Percentiles rank a stretch among this genome's conserved stretches.
These are phyloP conservation scores for Haberlea rhodopensis DNA, from an alignment of 257 asterid genomes.

Conservation along the genomic window DNA sequence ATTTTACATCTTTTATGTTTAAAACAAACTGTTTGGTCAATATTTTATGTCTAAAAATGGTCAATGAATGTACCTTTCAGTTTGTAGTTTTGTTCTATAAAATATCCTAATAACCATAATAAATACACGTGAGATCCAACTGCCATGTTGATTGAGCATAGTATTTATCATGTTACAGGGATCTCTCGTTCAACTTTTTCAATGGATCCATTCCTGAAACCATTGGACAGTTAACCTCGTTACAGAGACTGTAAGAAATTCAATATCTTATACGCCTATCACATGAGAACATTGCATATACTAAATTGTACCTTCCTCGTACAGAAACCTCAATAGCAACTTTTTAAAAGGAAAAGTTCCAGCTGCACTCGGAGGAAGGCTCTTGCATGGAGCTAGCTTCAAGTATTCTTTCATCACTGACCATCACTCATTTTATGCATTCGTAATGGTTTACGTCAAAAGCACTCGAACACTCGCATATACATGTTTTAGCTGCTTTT, in stretches of 20 bases:
- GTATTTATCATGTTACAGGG: slow-evolving; percentile 47
- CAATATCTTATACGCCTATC: slow-evolving; percentile 9
- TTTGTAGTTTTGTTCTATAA: neutral
- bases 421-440: slow-evolving; percentile 1
- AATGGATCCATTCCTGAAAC: slow-evolving; percentile 94
- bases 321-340: slow-evolving; percentile 87
- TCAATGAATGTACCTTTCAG: neutral
- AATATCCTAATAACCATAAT: neutral
- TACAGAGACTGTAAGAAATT: slow-evolving; percentile 71
- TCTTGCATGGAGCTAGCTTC: slow-evolving; percentile 88
- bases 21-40: neutral
- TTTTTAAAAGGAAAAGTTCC: slow-evolving; percentile 91
- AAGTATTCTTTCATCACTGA: slow-evolving; percentile 28
- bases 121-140: neutral
- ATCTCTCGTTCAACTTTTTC: slow-evolving; percentile 79
- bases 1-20: slow-evolving; percentile 13
- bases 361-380: slow-evolving; percentile 87
- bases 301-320: slow-evolving; percentile 21
- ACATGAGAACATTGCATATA: neutral
- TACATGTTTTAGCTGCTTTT: neutral
- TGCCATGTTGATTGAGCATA: neutral
- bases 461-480: neutral
- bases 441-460: neutral
- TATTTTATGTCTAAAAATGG: neutral
- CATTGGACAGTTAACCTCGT: slow-evolving; percentile 76